Conservation (phyloP, 345 rosid genomes). For the Geranium rotundifolium region DNA sequence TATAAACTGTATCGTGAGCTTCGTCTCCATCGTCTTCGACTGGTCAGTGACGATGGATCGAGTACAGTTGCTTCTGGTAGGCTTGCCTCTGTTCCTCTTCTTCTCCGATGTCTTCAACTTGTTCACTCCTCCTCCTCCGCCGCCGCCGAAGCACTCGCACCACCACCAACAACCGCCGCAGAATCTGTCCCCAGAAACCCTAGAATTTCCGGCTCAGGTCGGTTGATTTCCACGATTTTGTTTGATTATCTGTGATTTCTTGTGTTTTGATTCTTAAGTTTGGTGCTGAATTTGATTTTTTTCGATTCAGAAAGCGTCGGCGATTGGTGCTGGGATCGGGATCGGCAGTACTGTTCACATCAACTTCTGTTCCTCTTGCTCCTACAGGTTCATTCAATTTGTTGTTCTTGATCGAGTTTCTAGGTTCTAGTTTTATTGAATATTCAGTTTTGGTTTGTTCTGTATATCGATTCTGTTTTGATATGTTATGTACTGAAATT, state of each 20-base stretch:
- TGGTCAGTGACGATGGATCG: slow-evolving; percentile 32
- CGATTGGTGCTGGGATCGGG: slow-evolving; percentile 35
- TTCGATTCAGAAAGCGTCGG: slow-evolving; percentile 26
- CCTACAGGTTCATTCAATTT: slow-evolving; percentile 35
- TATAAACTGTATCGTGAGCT: too few relatives aligned
- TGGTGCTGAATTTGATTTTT: neutral
- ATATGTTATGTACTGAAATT: too few relatives aligned
- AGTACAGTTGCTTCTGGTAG: slow-evolving; percentile 44
- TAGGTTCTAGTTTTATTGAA: too few relatives aligned
- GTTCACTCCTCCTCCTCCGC: slow-evolving; percentile 59
- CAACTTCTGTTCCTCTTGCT: slow-evolving; percentile 78
- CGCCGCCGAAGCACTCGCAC: slow-evolving; percentile 26
- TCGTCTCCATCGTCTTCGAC: too few relatives aligned
- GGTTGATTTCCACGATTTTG: neutral
- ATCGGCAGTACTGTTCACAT: slow-evolving; percentile 57
- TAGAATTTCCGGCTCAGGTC: slow-evolving; percentile 41
- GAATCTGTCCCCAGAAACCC: slow-evolving; percentile 21
- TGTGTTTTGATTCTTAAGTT: neutral
- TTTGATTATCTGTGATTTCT: neutral
- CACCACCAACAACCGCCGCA: slow-evolving; percentile 27
- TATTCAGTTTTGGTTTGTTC: too few relatives aligned
- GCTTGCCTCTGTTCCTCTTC: slow-evolving; percentile 52
- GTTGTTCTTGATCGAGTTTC: neutral
- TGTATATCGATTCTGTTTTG: too few relatives aligned
- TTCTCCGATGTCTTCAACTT: slow-evolving; percentile 51